phyloP scores from a whole-genome alignment of 1,284 basidiomycete species.

The Sanguinoderma infundibulare region DNA sequence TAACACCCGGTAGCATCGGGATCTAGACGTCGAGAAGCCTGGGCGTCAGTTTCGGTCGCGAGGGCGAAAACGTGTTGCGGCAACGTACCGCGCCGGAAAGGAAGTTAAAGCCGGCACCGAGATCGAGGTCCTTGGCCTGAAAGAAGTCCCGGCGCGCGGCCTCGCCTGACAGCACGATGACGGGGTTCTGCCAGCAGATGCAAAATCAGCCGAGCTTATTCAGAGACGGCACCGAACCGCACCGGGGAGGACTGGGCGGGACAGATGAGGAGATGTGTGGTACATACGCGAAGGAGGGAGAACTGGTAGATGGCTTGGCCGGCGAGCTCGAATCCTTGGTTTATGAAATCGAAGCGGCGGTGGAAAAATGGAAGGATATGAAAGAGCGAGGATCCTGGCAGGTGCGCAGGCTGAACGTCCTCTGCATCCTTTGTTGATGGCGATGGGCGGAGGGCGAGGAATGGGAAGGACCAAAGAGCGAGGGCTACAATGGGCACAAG shows the following conservation, averaged over 20 bases:
- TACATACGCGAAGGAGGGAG: constrained; percentile 60
- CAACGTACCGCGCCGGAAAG: constrained; percentile 73
- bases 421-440: constrained; percentile 32
- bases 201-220: constrained; percentile 15
- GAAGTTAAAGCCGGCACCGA: constrained; percentile 76
- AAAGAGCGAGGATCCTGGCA: constrained; percentile 60
- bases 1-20: constrained; percentile 73
- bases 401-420: constrained; percentile 49
- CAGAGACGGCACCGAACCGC: constrained; percentile 57
- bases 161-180: constrained; percentile 71
- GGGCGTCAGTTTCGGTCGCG: constrained; percentile 5
- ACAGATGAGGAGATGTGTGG: constrained; percentile 1
- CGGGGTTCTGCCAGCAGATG: constrained; percentile 16
- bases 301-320: constrained; percentile 70
- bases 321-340: constrained; percentile 68
- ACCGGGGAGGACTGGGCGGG: constrained; percentile 8
- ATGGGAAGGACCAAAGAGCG: constrained; percentile 46
- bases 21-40: constrained; percentile 47
- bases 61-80: neutral
- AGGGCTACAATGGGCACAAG: constrained; percentile 59
- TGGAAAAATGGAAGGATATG: constrained; percentile 69
- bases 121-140: constrained; percentile 66
- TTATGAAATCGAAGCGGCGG: constrained; percentile 69
- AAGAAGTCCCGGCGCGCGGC: constrained; percentile 71
- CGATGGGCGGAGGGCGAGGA: constrained; percentile 33